A percentile compares a stretch with the other conserved stretches of the same genome.
phyloP scores from a whole-genome alignment of 2,329 filamentous ascomycete genomes.

The Coniella lustricola region DNA sequence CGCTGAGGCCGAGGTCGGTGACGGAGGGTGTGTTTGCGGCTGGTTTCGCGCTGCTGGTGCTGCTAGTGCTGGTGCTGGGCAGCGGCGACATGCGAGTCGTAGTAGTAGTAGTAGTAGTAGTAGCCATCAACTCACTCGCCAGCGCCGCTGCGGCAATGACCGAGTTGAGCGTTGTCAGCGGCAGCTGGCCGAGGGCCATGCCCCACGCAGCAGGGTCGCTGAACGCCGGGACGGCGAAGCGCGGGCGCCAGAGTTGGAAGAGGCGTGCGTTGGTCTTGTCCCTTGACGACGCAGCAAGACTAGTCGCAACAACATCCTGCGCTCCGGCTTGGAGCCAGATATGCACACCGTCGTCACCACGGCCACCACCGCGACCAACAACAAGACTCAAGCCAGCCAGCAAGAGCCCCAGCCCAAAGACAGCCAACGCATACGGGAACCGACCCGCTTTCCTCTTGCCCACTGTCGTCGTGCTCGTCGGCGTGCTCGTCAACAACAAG shows the following conservation, averaged over 20 bases:
- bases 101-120: no score
- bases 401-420: conserved; percentile 62
- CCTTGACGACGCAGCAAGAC: no score
- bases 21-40: conserved; percentile 51
- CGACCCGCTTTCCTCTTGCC: no score
- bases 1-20: conserved; percentile 72
- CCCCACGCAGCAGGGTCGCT: conserved; percentile 33
- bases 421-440: conserved; percentile 70
- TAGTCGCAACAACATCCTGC: no score
- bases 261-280: conserved; percentile 28
- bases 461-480: no score
- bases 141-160: conserved; percentile 81
- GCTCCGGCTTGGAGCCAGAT: no score
- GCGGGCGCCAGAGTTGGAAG: conserved; percentile 55
- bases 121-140: conserved; percentile 62
- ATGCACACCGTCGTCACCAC: no score
- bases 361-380: no score
- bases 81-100: no score
- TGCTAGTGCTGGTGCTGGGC: no score
- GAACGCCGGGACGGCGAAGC: conserved; percentile 35
- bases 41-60: no score
- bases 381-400: conserved; percentile 43
- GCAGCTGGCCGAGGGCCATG: conserved; percentile 78
- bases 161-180: conserved; percentile 87
- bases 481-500: conserved; percentile 56